phyloP scores from a whole-genome alignment of 192 early-diverging fungal species.

The Umbelopsis vinacea region DNA sequence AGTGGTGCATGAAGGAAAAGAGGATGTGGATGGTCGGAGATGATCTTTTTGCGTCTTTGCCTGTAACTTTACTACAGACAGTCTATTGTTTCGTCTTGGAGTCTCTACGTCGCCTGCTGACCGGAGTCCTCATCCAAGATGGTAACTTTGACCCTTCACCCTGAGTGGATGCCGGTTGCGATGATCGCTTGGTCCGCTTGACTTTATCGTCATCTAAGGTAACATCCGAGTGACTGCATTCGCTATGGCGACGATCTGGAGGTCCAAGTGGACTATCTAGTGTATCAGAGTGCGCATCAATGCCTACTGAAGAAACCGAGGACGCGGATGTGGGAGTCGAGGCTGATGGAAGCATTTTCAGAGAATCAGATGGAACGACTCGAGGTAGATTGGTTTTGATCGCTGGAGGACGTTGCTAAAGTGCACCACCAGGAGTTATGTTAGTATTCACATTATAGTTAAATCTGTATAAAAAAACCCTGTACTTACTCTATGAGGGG shows the following conservation, averaged over 20 bases:
- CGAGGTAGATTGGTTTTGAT: conserved; percentile 5
- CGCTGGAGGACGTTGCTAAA: conserved; percentile 3
- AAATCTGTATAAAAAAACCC: too few relatives aligned
- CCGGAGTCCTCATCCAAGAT: conserved; percentile 6
- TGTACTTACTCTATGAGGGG: conserved; percentile 20
- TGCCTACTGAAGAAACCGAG: background rate
- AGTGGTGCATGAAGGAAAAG: too few relatives aligned
- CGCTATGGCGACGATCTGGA: background rate
- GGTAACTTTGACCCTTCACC: background rate
- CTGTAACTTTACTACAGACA: too few relatives aligned
- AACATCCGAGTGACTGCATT: background rate
- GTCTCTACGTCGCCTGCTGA: conserved; percentile 5
- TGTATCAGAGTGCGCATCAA: background rate
- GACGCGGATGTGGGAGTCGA: background rate
- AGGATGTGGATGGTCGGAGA: too few relatives aligned
- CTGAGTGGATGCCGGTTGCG: background rate
- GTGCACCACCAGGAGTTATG: background rate
- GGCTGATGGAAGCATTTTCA: background rate
- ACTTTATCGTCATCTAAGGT: background rate
- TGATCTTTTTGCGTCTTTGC: too few relatives aligned
- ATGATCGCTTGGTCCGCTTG: background rate
- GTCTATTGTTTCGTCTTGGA: background rate
- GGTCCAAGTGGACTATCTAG: background rate
- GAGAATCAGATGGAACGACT: background rate
- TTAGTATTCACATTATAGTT: too few relatives aligned